Percentiles rank a stretch among this genome's conserved stretches.
Conservation (phyloP, 2,329 filamentous ascomycete genomes). For the Colletotrichum zoysiae region DNA sequence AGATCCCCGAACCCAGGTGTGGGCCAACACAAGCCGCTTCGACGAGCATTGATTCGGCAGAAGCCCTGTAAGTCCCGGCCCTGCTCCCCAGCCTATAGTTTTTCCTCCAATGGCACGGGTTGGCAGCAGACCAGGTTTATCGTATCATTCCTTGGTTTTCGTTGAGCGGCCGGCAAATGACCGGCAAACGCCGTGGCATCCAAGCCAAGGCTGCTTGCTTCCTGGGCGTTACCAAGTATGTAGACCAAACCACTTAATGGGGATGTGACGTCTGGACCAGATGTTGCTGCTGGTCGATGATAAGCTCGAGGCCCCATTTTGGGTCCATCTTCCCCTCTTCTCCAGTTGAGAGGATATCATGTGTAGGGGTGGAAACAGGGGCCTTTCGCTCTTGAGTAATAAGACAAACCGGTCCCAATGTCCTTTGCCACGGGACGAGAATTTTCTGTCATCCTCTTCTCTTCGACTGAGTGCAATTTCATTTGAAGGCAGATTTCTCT, state of each 20-base stretch:
- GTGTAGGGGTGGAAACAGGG: slow-evolving; percentile 14
- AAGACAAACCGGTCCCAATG: slow-evolving; percentile 23
- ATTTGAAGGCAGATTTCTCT: not conserved
- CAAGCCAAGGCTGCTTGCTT: slow-evolving; percentile 7
- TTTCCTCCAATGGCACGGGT: slow-evolving; percentile 32
- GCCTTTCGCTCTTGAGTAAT: slow-evolving; percentile 3
- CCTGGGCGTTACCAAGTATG: slow-evolving; percentile 12
- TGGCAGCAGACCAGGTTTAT: not conserved
- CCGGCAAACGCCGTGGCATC: not conserved
- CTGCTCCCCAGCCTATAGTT: slow-evolving; percentile 33
- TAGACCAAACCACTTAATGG: not conserved
- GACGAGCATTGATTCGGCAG: slow-evolving; percentile 28
- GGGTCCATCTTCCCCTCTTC: not conserved
- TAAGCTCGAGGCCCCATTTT: not conserved
- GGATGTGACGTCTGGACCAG: slow-evolving; percentile 1
- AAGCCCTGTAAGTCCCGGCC: not conserved
- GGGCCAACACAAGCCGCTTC: not conserved
- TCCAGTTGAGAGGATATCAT: not conserved
- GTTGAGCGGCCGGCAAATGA: slow-evolving; percentile 19
- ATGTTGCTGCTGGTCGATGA: slow-evolving; percentile 3
- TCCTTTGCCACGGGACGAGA: not conserved
- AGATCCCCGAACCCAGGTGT: not conserved
- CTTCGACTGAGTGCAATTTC: not conserved
- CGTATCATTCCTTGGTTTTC: slow-evolving; percentile 20
- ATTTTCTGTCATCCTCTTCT: not conserved